Conservation (phyloP, 2,329 filamentous ascomycete species). For the Alternaria conjuncta region DNA sequence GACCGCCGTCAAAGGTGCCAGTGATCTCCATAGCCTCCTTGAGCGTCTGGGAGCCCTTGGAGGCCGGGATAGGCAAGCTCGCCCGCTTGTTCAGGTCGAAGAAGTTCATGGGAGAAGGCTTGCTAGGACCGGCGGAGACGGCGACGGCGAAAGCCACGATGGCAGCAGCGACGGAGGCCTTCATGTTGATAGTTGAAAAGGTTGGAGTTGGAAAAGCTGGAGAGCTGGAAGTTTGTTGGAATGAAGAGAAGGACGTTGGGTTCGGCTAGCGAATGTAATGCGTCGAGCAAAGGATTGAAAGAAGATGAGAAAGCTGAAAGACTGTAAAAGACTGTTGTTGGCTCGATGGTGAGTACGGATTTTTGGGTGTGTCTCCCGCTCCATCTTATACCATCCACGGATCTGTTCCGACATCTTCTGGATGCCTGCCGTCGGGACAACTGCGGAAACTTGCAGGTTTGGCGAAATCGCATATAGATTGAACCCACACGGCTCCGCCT, state of each 20-base stretch:
- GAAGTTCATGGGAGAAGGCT: constrained; percentile 17
- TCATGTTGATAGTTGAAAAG: constrained; percentile 34
- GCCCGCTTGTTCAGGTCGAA: constrained; percentile 40
- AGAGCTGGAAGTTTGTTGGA: constrained; percentile 3
- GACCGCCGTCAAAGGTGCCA: constrained; percentile 40
- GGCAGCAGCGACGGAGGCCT: constrained; percentile 36
- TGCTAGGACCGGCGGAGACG: constrained; percentile 35
- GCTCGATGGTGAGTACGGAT: constrained; percentile 24
- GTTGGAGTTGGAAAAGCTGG: constrained; percentile 13
- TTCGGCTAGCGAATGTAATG: constrained; percentile 27
- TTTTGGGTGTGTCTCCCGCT: constrained; percentile 2
- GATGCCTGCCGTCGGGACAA: neutral
- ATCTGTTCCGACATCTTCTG: neutral
- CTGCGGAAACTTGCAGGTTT: neutral
- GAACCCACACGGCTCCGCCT: constrained; percentile 4
- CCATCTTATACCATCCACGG: constrained; percentile 20
- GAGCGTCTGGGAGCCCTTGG: constrained; percentile 37
- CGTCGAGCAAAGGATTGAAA: constrained; percentile 28
- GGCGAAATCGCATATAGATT: constrained; percentile 9
- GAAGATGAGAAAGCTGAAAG: constrained; percentile 9
- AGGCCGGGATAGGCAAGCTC: constrained; percentile 36
- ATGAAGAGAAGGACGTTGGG: constrained; percentile 18
- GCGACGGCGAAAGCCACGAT: constrained; percentile 36
- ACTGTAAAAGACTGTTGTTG: constrained; percentile 21
- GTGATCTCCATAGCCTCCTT: constrained; percentile 28